Evolutionary conservation across 306 rosid species (phyloP).

Genomic region (Vicia villosa): DNA sequence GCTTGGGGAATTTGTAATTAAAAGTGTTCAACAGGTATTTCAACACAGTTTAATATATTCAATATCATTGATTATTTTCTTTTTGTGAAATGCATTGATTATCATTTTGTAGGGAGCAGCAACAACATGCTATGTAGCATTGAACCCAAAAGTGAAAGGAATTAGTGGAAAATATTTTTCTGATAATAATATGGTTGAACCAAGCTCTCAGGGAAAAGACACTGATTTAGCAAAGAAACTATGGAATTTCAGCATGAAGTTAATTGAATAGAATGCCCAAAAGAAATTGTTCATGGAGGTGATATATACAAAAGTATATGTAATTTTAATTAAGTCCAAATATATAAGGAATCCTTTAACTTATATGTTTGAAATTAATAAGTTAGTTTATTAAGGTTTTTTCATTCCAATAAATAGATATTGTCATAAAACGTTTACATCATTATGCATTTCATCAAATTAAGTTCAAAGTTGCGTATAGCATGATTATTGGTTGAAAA

Average conservation of each 20-base stretch:
- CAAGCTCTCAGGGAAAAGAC: constrained; percentile 47
- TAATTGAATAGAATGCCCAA: constrained; percentile 28
- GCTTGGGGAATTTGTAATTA: constrained; percentile 47
- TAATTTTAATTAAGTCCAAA: too few relatives aligned
- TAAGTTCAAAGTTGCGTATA: too few relatives aligned
- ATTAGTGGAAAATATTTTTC: constrained; percentile 64
- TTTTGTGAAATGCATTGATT: too few relatives aligned
- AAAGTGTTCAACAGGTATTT: constrained; percentile 70
- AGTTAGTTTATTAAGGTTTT: too few relatives aligned
- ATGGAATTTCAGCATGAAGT: constrained; percentile 65
- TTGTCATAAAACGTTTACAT: too few relatives aligned
- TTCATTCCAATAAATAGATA: too few relatives aligned
- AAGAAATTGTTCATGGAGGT: not conserved
- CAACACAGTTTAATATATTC: not conserved
- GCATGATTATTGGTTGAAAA: too few relatives aligned
- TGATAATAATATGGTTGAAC: constrained; percentile 50
- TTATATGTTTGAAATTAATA: too few relatives aligned
- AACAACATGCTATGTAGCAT: constrained; percentile 80
- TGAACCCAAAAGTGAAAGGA: constrained; percentile 69
- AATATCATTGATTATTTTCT: not conserved
- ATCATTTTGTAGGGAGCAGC: constrained; percentile 68
- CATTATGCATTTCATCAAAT: too few relatives aligned
- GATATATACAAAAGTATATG: not conserved
- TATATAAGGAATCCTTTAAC: too few relatives aligned
- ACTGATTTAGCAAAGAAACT: constrained; percentile 66